Evolutionary conservation across 2,329 filamentous ascomycete genomes (phyloP).

Genomic region (Chrysoporthe cubensis): DNA sequence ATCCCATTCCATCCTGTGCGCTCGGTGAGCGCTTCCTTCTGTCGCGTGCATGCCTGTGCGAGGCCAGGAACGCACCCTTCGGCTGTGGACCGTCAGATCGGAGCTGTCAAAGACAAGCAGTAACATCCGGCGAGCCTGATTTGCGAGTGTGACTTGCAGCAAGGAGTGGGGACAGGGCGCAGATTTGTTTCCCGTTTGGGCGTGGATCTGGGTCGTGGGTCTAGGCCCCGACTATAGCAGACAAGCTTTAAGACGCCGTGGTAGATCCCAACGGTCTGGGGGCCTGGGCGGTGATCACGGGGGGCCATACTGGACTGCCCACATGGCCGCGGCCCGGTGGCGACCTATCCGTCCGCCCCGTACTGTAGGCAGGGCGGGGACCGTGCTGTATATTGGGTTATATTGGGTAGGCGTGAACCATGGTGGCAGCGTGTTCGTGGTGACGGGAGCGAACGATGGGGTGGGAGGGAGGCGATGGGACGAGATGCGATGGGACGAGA

Average conservation of each 20-base stretch:
- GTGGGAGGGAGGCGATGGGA: background rate
- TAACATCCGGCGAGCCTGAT: conserved; percentile 17
- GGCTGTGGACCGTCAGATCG: conserved; percentile 19
- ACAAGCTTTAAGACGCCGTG: background rate
- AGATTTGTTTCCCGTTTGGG: conserved; percentile 15
- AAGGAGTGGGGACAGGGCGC: conserved; percentile 2
- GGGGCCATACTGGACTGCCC: background rate
- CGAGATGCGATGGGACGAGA: background rate
- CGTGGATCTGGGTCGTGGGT: conserved; percentile 1
- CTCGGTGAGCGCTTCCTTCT: background rate
- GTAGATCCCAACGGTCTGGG: conserved; percentile 3
- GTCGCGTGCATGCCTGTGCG: background rate
- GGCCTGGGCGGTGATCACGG: background rate
- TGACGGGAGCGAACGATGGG: background rate
- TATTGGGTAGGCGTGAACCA: background rate
- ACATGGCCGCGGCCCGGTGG: background rate
- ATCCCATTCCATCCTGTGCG: background rate
- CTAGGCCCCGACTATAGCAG: conserved; percentile 10
- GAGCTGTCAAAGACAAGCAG: conserved; percentile 22
- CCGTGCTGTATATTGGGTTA: background rate
- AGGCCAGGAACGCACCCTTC: conserved; percentile 3
- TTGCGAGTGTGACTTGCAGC: conserved; percentile 17
- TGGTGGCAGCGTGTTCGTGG: background rate
- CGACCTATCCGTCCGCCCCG: no score
- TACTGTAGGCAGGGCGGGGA: background rate